Evolutionary conservation across 345 rosid genomes (phyloP).

Genomic region (Arabidopsis suecica): DNA sequence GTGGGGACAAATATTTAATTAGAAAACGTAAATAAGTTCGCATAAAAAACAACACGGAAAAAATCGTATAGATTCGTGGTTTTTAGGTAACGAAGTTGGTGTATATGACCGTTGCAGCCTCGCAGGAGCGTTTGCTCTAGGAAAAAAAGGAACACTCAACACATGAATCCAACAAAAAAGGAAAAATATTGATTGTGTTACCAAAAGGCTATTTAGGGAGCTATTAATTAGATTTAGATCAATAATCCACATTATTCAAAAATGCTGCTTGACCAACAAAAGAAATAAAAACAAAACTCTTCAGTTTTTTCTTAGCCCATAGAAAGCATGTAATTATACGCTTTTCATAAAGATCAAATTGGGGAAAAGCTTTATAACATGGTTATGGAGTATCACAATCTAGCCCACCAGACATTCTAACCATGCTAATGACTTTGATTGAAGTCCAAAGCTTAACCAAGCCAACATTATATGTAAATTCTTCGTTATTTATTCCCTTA

Average conservation of each 20-base stretch:
- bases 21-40: slow-evolving; percentile 3
- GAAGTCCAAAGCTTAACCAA: slow-evolving; percentile 23
- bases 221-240: too few relatives aligned
- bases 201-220: background rate
- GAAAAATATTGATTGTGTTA: background rate
- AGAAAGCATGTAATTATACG: background rate
- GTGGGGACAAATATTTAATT: slow-evolving; percentile 32
- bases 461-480: background rate
- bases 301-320: background rate
- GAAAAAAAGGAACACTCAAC: background rate
- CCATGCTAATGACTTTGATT: slow-evolving; percentile 12
- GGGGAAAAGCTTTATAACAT: slow-evolving; percentile 10
- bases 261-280: too few relatives aligned
- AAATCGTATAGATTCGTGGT: slow-evolving; percentile 14
- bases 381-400: background rate
- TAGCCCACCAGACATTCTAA: slow-evolving; percentile 4
- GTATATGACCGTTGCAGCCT: slow-evolving; percentile 43
- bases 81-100: slow-evolving; percentile 37
- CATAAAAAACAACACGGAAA: background rate
- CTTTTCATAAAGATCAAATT: slow-evolving; percentile 17
- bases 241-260: too few relatives aligned
- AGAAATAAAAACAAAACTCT: background rate
- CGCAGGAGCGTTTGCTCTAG: slow-evolving; percentile 32
- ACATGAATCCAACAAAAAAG: background rate
- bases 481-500: background rate